Evolutionary conservation across 805 yeast species (phyloP), one percentile per base, ranked within the genome.

Genomic region (Hanseniaspora clermontiae): DNA sequence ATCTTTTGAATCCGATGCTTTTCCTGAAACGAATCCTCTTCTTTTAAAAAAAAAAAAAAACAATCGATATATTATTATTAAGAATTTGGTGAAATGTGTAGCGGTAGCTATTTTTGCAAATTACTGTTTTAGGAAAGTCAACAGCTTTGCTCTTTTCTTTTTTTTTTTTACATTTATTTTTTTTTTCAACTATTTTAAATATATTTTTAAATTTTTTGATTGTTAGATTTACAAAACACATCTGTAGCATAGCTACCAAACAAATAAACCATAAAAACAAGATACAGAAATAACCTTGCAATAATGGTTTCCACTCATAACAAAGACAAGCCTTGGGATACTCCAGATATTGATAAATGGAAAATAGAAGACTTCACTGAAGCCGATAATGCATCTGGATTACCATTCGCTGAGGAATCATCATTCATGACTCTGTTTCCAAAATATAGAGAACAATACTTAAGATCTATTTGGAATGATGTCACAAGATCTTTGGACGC

Each of bases 321-420:
- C 70, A 83, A 82, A 66, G 97, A 93, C 64, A 91, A 91, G 70
- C 97, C 97, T 54, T 90, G 97, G 97, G 97, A 90, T 67, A 90
- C 96, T 11, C 87, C 85, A 20, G 96, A 89, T 63, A 82, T 90
- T 58, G 95, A 90, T 68, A 90, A 91, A 68, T 91, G 98, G 98
- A 75, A 78, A 63, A 74, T 81, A 38, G 95, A 87, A 38, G 95
- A 88, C 57, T 93, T 93, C 74, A 84, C 77, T 62, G 87, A 88
- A 1, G 96, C 88, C 63, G 95, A 93, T 66, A 87, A 89, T 66
- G 82, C 80, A 7, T 80, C 90, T 11, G 96, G 97, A 0, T 76
- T 77, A 49, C 86, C 96, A 19, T 93, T 93, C 66, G 77, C 95
- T n/a, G 98, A 93, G 68, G 98, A 93, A 67, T 85, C 95, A 15